These are phyloP conservation scores for Colletotrichum cuscutae DNA, from an alignment of 2,329 filamentous ascomycete genomes.

Conservation along the genomic window DNA sequence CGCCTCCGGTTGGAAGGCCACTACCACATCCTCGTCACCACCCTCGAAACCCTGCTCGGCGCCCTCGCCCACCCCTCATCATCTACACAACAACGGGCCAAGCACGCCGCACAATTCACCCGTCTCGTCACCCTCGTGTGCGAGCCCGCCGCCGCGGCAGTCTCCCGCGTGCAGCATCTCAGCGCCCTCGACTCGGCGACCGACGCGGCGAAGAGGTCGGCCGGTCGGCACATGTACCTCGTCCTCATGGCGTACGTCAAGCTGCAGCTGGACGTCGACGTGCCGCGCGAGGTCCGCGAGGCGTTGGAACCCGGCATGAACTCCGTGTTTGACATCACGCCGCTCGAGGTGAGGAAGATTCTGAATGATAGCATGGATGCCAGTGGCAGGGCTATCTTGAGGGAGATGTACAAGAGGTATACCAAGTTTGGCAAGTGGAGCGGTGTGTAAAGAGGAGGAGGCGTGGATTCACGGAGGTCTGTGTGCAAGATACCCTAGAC, in stretches of 20 bases:
- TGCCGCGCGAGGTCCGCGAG: conserved; percentile 62
- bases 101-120: conserved; percentile 62
- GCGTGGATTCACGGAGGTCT: neutral
- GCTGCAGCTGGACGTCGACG: conserved; percentile 66
- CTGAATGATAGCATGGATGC: conserved; percentile 70
- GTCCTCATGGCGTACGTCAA: conserved; percentile 69
- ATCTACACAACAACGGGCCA: conserved; percentile 38
- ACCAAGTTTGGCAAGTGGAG: conserved; percentile 73
- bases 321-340: conserved; percentile 68
- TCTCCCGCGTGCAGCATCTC: conserved; percentile 57
- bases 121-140: conserved; percentile 69
- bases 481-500: conserved; percentile 32
- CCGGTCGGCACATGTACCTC: conserved; percentile 70
- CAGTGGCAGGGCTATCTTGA: conserved; percentile 68
- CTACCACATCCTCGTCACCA: conserved; percentile 66
- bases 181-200: conserved; percentile 67
- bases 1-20: conserved; percentile 70
- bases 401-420: conserved; percentile 68
- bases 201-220: conserved; percentile 69
- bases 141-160: conserved; percentile 66
- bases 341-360: conserved; percentile 63
- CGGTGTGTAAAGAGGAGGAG: conserved; percentile 55
- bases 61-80: conserved; percentile 57
- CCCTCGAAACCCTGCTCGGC: conserved; percentile 66
- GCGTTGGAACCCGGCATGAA: conserved; percentile 68